Evolutionary conservation across 768 basidiomycete genomes (phyloP), one percentile per base, ranked within the genome.

Genomic region (Myochromella boudieri): DNA sequence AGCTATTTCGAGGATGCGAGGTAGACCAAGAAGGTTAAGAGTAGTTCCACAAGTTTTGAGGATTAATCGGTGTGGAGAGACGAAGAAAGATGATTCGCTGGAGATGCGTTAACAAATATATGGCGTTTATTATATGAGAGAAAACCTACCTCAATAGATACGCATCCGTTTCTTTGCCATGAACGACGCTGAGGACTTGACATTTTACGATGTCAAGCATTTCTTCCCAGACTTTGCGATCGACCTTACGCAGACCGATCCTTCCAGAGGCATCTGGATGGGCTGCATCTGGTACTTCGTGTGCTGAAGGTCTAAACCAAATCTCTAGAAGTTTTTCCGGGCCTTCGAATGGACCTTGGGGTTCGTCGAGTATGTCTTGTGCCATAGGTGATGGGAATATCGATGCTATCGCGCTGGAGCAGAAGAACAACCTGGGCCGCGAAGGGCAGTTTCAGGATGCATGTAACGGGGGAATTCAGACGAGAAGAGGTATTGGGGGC

Each of bases 41-140:
- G 97, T 99, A 3, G 97, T 99, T 20, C 97, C 97, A 66, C 97
- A 99, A 10, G 97, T 99, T 70, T 99, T 99, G 62, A 99, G 82
- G 59, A 99, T 98, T 50, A 99, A 78, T 46, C 93, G 86, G 69
- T 99, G 95, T 2, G 95, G 83, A 29, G 87, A 91, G 44, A 99
- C 84, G 60, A 99, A 95, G 45, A 99, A 76, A 28, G 95, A 97
- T 0, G 95, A 98, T 78, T 98, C 97, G 72, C 97, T 98, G 66
- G n/a, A 41, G 39, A 37, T 44, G 34, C 26, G 44, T 55, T 28
- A 58, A 54, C 33, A 53, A 49, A 43, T 6, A 34, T 6, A 34
- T 34, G 18, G 8, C n/a, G 29, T 8, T 6, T 12, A 14, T 34
- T 12, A 56, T 18, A 14, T 41, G 42, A 34, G 12, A 10, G 32